These are phyloP conservation scores for Solanum verrucosum DNA, from an alignment of 257 asterid genomes.

Conservation along the genomic window DNA sequence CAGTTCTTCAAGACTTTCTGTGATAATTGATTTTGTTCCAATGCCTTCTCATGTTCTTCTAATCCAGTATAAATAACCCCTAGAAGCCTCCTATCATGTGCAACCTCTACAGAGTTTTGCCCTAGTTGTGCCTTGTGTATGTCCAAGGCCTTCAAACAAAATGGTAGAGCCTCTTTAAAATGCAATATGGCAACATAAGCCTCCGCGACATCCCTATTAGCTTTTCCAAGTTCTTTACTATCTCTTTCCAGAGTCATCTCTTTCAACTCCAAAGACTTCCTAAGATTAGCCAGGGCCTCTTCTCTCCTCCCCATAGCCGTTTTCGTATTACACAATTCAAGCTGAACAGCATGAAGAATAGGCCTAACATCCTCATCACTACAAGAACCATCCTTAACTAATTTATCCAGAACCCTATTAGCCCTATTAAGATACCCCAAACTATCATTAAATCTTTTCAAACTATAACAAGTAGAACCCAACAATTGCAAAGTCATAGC, in stretches of 20 bases:
- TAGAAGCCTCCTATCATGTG: constrained; percentile 73
- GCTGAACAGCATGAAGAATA: constrained; percentile 65
- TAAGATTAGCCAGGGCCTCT: constrained; percentile 76
- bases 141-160: constrained; percentile 79
- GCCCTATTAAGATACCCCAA: constrained; percentile 80
- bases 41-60: constrained; percentile 71
- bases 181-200: constrained; percentile 71
- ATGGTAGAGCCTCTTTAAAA: constrained; percentile 66
- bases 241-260: constrained; percentile 57
- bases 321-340: constrained; percentile 69
- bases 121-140: constrained; percentile 61
- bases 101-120: constrained; percentile 78
- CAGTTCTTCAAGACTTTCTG: constrained; percentile 74
- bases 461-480: constrained; percentile 59
- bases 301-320: constrained; percentile 90
- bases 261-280: constrained; percentile 67
- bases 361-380: constrained; percentile 46
- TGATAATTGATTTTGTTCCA: constrained; percentile 78
- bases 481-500: constrained; percentile 84
- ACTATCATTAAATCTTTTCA: constrained; percentile 73
- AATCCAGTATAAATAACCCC: constrained; percentile 84
- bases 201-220: constrained; percentile 78
- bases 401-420: constrained; percentile 48
- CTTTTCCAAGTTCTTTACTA: constrained; percentile 75
- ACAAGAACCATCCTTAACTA: constrained; percentile 40